These are phyloP conservation scores for Orychophragmus violaceus DNA, from an alignment of 345 rosid genomes.

Conservation along the genomic window DNA sequence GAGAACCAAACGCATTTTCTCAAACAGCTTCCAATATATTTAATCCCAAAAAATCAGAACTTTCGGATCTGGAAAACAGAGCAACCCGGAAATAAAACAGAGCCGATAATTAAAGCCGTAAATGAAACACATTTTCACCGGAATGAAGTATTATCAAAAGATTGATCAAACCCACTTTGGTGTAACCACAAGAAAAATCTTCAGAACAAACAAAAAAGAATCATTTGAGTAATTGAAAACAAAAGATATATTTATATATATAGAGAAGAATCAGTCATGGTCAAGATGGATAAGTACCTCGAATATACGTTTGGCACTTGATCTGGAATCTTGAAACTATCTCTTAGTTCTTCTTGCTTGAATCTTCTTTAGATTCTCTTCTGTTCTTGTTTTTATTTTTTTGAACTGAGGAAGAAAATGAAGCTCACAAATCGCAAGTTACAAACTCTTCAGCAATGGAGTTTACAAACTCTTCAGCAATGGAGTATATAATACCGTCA, in stretches of 20 bases:
- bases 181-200: neutral
- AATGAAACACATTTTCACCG: neutral
- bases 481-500: conserved; percentile 20
- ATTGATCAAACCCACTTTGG: neutral
- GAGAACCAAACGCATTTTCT: neutral
- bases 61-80: conserved; percentile 35
- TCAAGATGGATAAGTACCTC: conserved; percentile 35
- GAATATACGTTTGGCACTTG: conserved; percentile 24
- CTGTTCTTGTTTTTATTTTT: neutral
- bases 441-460: conserved; percentile 19
- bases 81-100: neutral
- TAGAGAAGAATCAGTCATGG: conserved; percentile 1
- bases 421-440: conserved; percentile 18
- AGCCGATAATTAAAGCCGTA: neutral
- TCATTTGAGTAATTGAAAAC: neutral
- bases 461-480: conserved; percentile 17
- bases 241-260: neutral
- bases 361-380: conserved; percentile 6
- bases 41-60: neutral
- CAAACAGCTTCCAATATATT: conserved; percentile 9
- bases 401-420: neutral
- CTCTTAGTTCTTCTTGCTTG: neutral
- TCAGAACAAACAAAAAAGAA: neutral
- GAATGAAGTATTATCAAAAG: neutral
- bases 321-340: conserved; percentile 12